Percentiles rank a stretch among this genome's conserved stretches.
Conservation (phyloP, 148 eudicot genomes). For the Simmondsia chinensis region DNA sequence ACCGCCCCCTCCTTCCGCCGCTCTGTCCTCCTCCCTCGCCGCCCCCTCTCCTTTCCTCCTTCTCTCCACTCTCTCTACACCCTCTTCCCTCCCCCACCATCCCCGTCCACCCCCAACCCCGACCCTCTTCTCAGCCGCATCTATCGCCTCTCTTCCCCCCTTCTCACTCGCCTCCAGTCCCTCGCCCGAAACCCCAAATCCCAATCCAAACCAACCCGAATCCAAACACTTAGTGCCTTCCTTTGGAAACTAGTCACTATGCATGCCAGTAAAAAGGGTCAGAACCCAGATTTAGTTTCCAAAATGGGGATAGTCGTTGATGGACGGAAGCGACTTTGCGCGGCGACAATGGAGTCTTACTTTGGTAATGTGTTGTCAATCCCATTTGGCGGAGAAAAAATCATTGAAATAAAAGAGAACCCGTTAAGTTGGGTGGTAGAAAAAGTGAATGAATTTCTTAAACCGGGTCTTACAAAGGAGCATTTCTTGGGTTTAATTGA, state of each 20-base stretch:
- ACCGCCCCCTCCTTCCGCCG: conserved; percentile 29
- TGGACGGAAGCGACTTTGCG: conserved; percentile 4
- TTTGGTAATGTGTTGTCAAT: conserved; percentile 12
- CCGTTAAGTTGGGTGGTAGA: conserved; percentile 5
- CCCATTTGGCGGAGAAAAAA: neutral
- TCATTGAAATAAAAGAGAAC: neutral
- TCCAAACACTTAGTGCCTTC: conserved; percentile 37
- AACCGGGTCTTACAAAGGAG: neutral
- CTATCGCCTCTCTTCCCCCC: conserved; percentile 22
- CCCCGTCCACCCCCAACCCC: neutral
- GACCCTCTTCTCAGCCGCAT: conserved; percentile 31
- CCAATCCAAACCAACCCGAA: conserved; percentile 20
- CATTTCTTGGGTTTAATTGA: conserved; percentile 11
- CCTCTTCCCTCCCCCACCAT: conserved; percentile 8
- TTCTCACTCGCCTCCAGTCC: conserved; percentile 21
- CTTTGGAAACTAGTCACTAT: conserved; percentile 36
- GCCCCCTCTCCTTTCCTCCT: conserved; percentile 12
- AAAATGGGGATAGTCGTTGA: conserved; percentile 8
- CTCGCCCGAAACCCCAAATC: neutral
- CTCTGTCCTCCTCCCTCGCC: conserved; percentile 35
- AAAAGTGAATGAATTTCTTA: neutral
- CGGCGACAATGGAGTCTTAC: conserved; percentile 1
- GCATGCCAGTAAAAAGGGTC: no score
- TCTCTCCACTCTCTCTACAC: conserved; percentile 18
- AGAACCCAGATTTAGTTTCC: no score